Conservation (phyloP, 2,329 filamentous ascomycete species). For the Penicillium sp. region DNA sequence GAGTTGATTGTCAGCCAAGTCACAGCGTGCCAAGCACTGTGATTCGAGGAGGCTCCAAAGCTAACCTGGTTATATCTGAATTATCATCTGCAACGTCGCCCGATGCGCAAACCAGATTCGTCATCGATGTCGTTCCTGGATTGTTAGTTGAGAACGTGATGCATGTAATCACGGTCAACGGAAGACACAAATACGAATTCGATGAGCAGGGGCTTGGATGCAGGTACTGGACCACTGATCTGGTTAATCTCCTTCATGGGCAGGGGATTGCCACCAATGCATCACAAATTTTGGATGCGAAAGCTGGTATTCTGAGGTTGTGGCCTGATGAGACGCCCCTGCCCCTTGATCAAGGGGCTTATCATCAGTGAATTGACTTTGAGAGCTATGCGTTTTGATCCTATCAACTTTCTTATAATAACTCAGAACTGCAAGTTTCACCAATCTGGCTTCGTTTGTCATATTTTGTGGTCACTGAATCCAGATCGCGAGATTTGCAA, state of each 20-base stretch:
- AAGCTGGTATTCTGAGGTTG: conserved; percentile 13
- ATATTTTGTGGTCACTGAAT: no score
- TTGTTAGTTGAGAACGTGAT: conserved; percentile 8
- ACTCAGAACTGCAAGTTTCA: no score
- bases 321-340: conserved; percentile 21
- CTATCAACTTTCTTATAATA: no score
- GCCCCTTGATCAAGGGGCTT: conserved; percentile 13
- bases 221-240: conserved; percentile 18
- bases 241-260: conserved; percentile 17
- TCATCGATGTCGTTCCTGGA: conserved; percentile 8
- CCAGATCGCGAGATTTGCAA: no score
- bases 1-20: conserved; percentile 26
- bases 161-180: conserved; percentile 13
- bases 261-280: conserved; percentile 1
- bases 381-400: no score
- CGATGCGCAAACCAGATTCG: conserved; percentile 8
- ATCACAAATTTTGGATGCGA: conserved; percentile 13
- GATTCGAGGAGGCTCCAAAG: conserved; percentile 21
- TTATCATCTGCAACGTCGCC: neutral
- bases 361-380: neutral
- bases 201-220: conserved; percentile 21
- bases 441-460: no score
- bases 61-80: conserved; percentile 19
- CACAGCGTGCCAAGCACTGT: conserved; percentile 9
- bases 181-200: conserved; percentile 26